Evolutionary conservation across 768 basidiomycete species (phyloP).

Genomic region (Podaxis sp.): DNA sequence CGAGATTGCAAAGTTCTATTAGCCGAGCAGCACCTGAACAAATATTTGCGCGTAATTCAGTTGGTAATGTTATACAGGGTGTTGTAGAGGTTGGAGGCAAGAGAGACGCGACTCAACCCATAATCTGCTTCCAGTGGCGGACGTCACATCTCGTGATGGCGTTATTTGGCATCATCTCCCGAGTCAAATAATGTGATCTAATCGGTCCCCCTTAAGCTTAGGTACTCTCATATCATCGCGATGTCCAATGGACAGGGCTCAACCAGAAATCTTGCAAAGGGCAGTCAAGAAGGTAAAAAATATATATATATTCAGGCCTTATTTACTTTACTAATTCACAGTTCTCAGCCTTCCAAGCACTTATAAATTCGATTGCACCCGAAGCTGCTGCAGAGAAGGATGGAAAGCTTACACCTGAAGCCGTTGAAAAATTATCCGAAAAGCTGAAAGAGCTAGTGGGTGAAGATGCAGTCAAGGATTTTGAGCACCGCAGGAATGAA

Average conservation of each 20-base stretch:
- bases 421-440: conserved; percentile 53
- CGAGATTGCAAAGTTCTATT: neutral
- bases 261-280: conserved; percentile 26
- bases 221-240: neutral
- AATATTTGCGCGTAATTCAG: neutral
- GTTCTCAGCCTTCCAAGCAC: conserved; percentile 37
- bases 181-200: conserved; percentile 10
- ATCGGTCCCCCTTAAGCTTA: neutral
- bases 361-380: conserved; percentile 40
- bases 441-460: conserved; percentile 61
- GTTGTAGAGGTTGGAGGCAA: neutral
- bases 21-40: neutral
- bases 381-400: conserved; percentile 22
- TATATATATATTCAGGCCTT: neutral
- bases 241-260: conserved; percentile 23
- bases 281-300: conserved; percentile 29
- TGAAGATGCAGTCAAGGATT: conserved; percentile 33
- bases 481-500: conserved; percentile 42
- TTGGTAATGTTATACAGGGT: too few relatives aligned
- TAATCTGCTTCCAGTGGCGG: conserved; percentile 4
- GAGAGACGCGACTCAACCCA: conserved; percentile 7
- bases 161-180: conserved; percentile 11
- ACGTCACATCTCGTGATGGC: conserved; percentile 17
- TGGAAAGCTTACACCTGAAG: conserved; percentile 44
- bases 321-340: neutral